phyloP scores from a whole-genome alignment of 2,329 filamentous ascomycete species.

The Claviceps sp. region DNA sequence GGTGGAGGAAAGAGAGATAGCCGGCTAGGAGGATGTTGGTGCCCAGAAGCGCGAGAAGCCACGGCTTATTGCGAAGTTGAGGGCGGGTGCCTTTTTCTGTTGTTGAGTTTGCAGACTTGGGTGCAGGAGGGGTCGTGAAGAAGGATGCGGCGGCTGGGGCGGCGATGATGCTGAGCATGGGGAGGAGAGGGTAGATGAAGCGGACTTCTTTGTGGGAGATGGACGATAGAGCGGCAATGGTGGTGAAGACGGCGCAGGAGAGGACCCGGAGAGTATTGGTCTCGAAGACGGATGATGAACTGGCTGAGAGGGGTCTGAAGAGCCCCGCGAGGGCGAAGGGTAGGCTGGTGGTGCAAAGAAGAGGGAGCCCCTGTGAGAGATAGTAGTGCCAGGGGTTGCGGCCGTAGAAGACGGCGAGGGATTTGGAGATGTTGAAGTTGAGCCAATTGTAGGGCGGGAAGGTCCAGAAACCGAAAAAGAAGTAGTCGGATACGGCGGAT shows the following conservation, averaged over 20 bases:
- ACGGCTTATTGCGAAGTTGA: conserved; percentile 34
- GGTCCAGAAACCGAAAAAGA: conserved; percentile 76
- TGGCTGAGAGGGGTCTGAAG: conserved; percentile 28
- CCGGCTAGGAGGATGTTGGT: conserved; percentile 57
- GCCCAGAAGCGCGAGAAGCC: conserved; percentile 45
- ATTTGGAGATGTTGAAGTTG: conserved; percentile 80
- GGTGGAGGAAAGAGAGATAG: conserved; percentile 67
- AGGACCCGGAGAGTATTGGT: conserved; percentile 28
- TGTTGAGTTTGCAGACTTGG: not conserved
- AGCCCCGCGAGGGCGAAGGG: conserved; percentile 61
- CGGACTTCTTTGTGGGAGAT: conserved; percentile 95
- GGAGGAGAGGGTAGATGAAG: conserved; percentile 87
- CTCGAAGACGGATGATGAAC: conserved; percentile 19
- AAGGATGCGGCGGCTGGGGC: conserved; percentile 53
- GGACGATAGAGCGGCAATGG: conserved; percentile 52
- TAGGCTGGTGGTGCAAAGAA: conserved; percentile 70
- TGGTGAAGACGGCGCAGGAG: conserved; percentile 43
- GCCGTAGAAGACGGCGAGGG: conserved; percentile 85
- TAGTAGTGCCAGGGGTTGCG: conserved; percentile 89
- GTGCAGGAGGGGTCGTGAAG: conserved; percentile 33
- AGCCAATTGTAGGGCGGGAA: conserved; percentile 81
- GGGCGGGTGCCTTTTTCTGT: conserved; percentile 13
- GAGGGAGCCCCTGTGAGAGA: conserved; percentile 73
- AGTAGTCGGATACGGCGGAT: conserved; percentile 55
- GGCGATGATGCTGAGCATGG: conserved; percentile 69